These are phyloP conservation scores for Chrysophaeum taylorii DNA, from an alignment of 352 stramenopile species.

Conservation along the genomic window DNA sequence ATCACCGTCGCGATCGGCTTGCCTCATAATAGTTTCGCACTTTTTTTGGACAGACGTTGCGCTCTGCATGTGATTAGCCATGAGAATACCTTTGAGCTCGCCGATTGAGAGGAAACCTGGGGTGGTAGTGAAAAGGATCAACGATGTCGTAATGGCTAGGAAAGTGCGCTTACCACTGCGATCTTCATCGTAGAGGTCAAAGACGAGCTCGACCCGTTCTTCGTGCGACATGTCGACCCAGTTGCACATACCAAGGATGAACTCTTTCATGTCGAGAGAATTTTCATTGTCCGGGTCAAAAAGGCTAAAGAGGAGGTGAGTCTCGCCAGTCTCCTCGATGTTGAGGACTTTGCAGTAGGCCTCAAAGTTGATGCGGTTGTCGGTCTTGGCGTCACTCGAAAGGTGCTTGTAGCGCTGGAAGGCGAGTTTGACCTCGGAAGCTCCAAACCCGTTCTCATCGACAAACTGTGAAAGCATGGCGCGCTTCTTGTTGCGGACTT, in stretches of 20 bases:
- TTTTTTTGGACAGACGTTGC: constrained; percentile 56
- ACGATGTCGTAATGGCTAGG: constrained; percentile 4
- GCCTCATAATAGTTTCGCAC: constrained; percentile 61
- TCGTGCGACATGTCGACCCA: constrained; percentile 62
- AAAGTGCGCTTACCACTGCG: constrained; percentile 46
- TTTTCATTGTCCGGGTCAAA: constrained; percentile 54
- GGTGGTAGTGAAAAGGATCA: constrained; percentile 25
- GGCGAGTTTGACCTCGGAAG: constrained; percentile 32
- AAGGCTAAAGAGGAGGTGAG: constrained; percentile 66
- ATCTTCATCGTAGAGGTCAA: constrained; percentile 85
- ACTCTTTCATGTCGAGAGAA: constrained; percentile 66
- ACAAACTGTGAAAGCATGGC: constrained; percentile 4
- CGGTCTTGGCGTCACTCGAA: constrained; percentile 9
- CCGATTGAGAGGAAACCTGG: constrained; percentile 70
- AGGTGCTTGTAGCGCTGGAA: constrained; percentile 33
- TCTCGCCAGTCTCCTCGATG: constrained; percentile 70
- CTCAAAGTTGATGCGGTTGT: constrained; percentile 30
- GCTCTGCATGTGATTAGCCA: constrained; percentile 64
- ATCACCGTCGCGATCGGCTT: constrained; percentile 64
- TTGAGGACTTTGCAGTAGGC: constrained; percentile 61
- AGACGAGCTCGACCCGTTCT: constrained; percentile 77
- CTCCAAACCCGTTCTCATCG: constrained; percentile 36
- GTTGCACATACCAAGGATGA: constrained; percentile 76
- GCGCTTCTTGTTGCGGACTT: constrained; percentile 30
- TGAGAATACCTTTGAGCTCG: constrained; percentile 77